phyloP scores from a whole-genome alignment of 1,284 basidiomycete genomes.

The Mycena sp. region DNA sequence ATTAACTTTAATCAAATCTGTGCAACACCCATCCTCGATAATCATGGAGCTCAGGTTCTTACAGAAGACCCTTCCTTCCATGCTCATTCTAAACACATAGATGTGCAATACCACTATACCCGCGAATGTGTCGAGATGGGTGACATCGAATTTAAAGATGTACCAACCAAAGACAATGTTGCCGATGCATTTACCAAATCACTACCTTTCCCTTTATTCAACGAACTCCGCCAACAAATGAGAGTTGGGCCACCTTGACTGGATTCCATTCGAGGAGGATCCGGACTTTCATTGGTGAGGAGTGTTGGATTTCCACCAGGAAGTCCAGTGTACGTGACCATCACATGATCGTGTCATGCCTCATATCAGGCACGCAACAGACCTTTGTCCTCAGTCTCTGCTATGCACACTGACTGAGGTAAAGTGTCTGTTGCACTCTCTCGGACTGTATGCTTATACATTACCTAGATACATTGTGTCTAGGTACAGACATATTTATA shows the following conservation, averaged over 20 bases:
- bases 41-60: constrained; percentile 2
- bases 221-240: background rate
- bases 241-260: background rate
- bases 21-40: background rate
- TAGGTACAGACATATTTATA: no score
- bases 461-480: no score
- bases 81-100: background rate
- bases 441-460: no score
- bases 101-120: background rate
- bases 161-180: background rate
- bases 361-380: background rate
- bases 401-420: background rate
- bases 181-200: constrained; percentile 1
- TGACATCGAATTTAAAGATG: background rate
- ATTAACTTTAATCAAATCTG: background rate
- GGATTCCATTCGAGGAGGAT: background rate
- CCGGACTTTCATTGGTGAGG: background rate
- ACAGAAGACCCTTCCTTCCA: background rate
- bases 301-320: background rate
- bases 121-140: background rate
- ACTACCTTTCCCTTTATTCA: background rate
- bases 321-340: background rate
- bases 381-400: background rate
- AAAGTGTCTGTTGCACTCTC: no score
- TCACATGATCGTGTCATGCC: background rate